phyloP scores from a whole-genome alignment of 2,329 filamentous ascomycete genomes.

The Stachybotrys elegans region DNA sequence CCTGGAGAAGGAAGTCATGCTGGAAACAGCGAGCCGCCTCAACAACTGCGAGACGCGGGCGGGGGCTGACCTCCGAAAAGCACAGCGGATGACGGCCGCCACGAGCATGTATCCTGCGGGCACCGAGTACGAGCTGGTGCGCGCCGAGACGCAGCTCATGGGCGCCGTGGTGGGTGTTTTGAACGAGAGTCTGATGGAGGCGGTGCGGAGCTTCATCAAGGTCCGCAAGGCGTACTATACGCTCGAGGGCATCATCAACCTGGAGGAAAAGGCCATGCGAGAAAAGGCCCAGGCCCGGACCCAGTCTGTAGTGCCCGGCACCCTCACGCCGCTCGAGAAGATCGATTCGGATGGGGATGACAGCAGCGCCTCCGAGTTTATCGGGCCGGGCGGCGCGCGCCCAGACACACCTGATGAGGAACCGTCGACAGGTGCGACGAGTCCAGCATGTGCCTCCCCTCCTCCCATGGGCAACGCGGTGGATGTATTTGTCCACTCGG shows the following conservation, averaged over 20 bases:
- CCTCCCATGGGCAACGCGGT: conserved; percentile 61
- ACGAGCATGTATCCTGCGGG: conserved; percentile 69
- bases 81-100: conserved; percentile 54
- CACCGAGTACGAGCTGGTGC: conserved; percentile 79
- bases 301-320: conserved; percentile 4
- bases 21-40: conserved; percentile 69
- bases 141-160: conserved; percentile 85
- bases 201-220: conserved; percentile 87
- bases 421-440: conserved; percentile 14
- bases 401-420: conserved; percentile 31
- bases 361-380: conserved; percentile 9
- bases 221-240: conserved; percentile 82
- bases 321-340: conserved; percentile 12
- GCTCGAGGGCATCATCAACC: conserved; percentile 71
- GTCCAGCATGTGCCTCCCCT: conserved; percentile 3
- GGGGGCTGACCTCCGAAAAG: conserved; percentile 69
- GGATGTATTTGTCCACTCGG: conserved; percentile 85
- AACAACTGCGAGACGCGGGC: conserved; percentile 71
- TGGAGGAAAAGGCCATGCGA: conserved; percentile 52
- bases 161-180: conserved; percentile 81
- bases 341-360: too few relatives aligned
- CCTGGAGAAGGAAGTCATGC: conserved; percentile 89
- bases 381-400: conserved; percentile 24
- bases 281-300: background rate
- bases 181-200: conserved; percentile 89